Evolutionary conservation across 2,329 filamentous ascomycete genomes (phyloP).

Genomic region (Apiospora aurea): DNA sequence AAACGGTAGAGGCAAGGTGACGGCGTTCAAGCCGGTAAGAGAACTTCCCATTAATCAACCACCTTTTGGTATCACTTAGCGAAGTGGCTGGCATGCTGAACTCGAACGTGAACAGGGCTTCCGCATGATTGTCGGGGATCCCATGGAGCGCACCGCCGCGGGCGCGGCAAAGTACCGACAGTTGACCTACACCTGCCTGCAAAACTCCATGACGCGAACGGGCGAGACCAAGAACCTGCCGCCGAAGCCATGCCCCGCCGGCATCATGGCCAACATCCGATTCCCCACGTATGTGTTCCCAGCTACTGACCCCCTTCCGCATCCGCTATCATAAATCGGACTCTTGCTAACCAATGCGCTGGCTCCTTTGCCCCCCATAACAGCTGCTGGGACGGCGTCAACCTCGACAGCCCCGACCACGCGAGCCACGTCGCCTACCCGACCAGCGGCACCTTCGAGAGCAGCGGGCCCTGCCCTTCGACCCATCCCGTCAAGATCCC

Average conservation of each 20-base stretch:
- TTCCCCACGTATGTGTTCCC: slow-evolving; percentile 47
- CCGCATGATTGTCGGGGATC: slow-evolving; percentile 43
- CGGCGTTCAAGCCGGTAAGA: slow-evolving; percentile 40
- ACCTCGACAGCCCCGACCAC: slow-evolving; percentile 56
- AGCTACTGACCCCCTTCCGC: neutral
- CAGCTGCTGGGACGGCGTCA: slow-evolving; percentile 60
- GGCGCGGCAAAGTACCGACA: slow-evolving; percentile 35
- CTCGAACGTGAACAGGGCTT: slow-evolving; percentile 34
- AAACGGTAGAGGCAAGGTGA: slow-evolving; percentile 36
- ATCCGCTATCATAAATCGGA: slow-evolving; percentile 35
- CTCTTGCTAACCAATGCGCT: slow-evolving; percentile 36
- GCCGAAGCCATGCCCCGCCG: slow-evolving; percentile 41
- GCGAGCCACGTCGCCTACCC: slow-evolving; percentile 59
- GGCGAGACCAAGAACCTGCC: slow-evolving; percentile 47
- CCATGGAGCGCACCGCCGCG: slow-evolving; percentile 35
- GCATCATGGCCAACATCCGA: slow-evolving; percentile 51
- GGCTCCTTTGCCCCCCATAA: neutral
- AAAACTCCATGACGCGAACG: slow-evolving; percentile 35
- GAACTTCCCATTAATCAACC: slow-evolving; percentile 40
- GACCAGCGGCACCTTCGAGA: slow-evolving; percentile 37
- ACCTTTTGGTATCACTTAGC: neutral
- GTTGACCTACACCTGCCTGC: slow-evolving; percentile 6
- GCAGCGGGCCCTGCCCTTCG: slow-evolving; percentile 36
- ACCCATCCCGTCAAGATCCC: slow-evolving; percentile 44
- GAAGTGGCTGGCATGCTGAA: too few relatives aligned